phyloP scores from a whole-genome alignment of 441 rosid species.

The Populus tomentosa region DNA sequence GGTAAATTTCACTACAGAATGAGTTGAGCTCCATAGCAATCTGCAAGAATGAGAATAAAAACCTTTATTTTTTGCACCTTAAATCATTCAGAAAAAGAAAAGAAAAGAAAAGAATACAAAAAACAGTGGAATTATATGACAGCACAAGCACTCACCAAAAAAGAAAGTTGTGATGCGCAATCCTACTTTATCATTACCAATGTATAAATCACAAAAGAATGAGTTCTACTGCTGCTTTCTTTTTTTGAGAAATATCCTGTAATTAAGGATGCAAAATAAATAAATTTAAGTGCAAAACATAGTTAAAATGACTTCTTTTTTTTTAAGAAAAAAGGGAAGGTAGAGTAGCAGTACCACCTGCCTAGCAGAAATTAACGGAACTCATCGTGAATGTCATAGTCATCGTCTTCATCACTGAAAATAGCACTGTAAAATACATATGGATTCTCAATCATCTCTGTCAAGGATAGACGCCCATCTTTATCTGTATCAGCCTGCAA shows the following conservation, averaged over 20 bases:
- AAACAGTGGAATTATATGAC: neutral
- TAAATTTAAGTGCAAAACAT: neutral
- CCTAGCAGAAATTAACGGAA: conserved; percentile 53
- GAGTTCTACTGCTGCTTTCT: conserved; percentile 6
- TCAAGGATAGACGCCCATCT: conserved; percentile 68
- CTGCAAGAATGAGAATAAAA: neutral
- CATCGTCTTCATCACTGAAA: conserved; percentile 64
- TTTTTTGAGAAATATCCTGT: conserved; percentile 20
- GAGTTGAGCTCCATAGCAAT: neutral
- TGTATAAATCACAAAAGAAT: conserved; percentile 1
- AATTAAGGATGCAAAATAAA: neutral
- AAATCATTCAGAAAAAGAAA: neutral
- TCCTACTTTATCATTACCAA: conserved; percentile 11
- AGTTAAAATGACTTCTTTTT: neutral
- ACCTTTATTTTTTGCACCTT: neutral
- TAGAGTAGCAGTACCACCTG: neutral
- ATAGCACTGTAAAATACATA: conserved; percentile 91
- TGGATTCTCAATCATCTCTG: conserved; percentile 87
- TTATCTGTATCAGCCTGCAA: conserved; percentile 84
- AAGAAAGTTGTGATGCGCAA: neutral
- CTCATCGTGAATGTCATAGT: conserved; percentile 63
- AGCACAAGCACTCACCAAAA: neutral
- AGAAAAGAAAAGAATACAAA: neutral
- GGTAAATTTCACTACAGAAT: neutral
- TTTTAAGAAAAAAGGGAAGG: neutral